These are phyloP conservation scores for Dalbergia cultrata DNA, from an alignment of 306 rosid genomes.

Conservation along the genomic window DNA sequence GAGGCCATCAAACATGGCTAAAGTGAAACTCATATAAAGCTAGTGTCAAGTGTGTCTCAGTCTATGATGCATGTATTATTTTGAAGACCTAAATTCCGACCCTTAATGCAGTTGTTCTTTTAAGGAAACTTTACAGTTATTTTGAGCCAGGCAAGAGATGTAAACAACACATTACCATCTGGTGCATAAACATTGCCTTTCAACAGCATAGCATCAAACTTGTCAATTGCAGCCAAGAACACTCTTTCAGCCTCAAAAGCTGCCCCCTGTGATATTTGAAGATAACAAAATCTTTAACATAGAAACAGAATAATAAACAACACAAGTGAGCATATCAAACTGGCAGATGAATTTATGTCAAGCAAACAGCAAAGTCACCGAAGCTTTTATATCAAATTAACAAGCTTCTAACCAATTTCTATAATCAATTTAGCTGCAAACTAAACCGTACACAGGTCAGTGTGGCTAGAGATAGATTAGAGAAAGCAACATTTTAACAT, in stretches of 20 bases:
- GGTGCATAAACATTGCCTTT: slow-evolving; percentile 87
- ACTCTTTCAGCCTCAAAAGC: slow-evolving; percentile 93
- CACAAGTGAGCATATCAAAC: slow-evolving; percentile 39
- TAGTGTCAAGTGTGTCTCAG: slow-evolving; percentile 6
- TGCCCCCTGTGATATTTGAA: slow-evolving; percentile 70
- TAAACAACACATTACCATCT: slow-evolving; percentile 71
- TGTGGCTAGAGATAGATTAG: slow-evolving; percentile 22
- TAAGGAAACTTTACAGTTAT: slow-evolving; percentile 26
- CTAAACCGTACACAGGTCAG: neutral
- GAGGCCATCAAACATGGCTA: slow-evolving; percentile 27
- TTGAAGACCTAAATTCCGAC: slow-evolving; percentile 34
- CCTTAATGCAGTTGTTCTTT: slow-evolving; percentile 16
- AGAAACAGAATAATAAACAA: slow-evolving; percentile 35
- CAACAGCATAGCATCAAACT: slow-evolving; percentile 91
- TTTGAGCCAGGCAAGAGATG: neutral
- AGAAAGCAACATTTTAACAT: slow-evolving; percentile 25
- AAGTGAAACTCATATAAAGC: slow-evolving; percentile 10
- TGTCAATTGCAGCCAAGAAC: slow-evolving; percentile 96
- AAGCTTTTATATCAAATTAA: slow-evolving; percentile 35
- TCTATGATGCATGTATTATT: slow-evolving; percentile 7
- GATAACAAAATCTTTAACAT: slow-evolving; percentile 24
- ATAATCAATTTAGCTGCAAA: slow-evolving; percentile 38
- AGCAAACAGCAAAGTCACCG: slow-evolving; percentile 28
- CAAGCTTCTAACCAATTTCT: slow-evolving; percentile 37
- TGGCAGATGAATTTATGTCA: slow-evolving; percentile 38